A percentile compares a stretch with the other conserved stretches of the same genome.
Conservation (phyloP, 495 filamentous ascomycete genomes). For the Aspergillus asperescens region DNA sequence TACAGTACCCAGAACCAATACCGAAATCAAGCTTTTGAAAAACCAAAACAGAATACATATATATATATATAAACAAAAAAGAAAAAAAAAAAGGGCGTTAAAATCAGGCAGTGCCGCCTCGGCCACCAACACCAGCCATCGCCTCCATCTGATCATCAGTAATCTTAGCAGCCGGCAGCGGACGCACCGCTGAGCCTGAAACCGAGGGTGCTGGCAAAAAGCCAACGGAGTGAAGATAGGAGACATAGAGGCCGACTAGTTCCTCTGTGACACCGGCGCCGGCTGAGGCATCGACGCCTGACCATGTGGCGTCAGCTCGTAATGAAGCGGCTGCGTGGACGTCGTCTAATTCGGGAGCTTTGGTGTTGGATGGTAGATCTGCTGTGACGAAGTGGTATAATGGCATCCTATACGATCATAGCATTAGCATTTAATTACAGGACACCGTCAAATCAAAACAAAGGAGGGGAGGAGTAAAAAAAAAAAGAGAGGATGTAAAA, state of each 20-base stretch:
- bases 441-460: too few species aligned
- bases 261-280: slow-evolving; percentile 62
- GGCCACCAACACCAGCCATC: slow-evolving; percentile 43
- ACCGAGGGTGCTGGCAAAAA: slow-evolving; percentile 58
- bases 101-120: slow-evolving; percentile 34
- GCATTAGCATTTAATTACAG: too few species aligned
- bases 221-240: slow-evolving; percentile 64
- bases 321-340: slow-evolving; percentile 61
- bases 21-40: slow-evolving; percentile 4
- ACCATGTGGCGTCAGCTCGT: slow-evolving; percentile 56
- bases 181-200: slow-evolving; percentile 32
- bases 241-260: slow-evolving; percentile 65
- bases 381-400: slow-evolving; percentile 79
- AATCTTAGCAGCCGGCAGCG: slow-evolving; percentile 44
- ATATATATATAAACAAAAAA: neutral
- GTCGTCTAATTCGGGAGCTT: slow-evolving; percentile 77
- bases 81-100: neutral
- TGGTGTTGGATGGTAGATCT: slow-evolving; percentile 71
- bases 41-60: neutral
- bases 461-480: neutral
- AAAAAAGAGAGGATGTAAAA: neutral
- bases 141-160: slow-evolving; percentile 50
- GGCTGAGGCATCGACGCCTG: slow-evolving; percentile 55
- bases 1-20: too few species aligned
- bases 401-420: slow-evolving; percentile 54